Conservation (phyloP, 169 alveolate species). For the Cryptosporidium ubiquitum region DNA sequence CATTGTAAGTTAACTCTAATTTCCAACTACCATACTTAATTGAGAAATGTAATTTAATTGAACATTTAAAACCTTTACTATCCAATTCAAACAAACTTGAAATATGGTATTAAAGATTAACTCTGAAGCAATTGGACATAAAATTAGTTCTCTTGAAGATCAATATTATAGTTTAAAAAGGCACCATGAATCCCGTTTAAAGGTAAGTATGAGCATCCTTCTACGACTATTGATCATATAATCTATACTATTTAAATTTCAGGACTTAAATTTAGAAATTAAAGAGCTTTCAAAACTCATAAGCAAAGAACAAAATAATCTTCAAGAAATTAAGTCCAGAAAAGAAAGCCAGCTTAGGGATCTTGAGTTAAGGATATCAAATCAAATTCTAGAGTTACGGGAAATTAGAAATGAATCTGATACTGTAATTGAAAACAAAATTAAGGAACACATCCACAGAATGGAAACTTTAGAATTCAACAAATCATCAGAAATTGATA, state of each 20-base stretch:
- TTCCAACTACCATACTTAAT: background rate
- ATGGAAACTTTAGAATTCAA: slow-evolving; percentile 22
- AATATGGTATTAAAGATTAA: background rate
- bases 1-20: slow-evolving; percentile 7
- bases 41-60: background rate
- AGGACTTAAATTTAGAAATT: slow-evolving; percentile 23
- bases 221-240: background rate
- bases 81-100: background rate
- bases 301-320: background rate
- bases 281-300: background rate
- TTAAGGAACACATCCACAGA: slow-evolving; percentile 20
- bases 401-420: slow-evolving; percentile 13
- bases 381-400: slow-evolving; percentile 9
- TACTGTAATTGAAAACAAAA: background rate
- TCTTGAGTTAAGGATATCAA: slow-evolving; percentile 13
- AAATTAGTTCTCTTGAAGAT: slow-evolving; percentile 29
- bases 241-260: background rate
- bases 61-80: background rate
- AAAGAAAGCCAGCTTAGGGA: background rate
- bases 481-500: slow-evolving; percentile 22
- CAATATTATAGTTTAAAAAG: background rate
- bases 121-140: slow-evolving; percentile 36
- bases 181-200: slow-evolving; percentile 6
- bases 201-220: background rate
- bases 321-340: slow-evolving; percentile 1